These are phyloP conservation scores for Pichia sp. DNA, from an alignment of 1,139 yeast species.

Conservation along the genomic window DNA sequence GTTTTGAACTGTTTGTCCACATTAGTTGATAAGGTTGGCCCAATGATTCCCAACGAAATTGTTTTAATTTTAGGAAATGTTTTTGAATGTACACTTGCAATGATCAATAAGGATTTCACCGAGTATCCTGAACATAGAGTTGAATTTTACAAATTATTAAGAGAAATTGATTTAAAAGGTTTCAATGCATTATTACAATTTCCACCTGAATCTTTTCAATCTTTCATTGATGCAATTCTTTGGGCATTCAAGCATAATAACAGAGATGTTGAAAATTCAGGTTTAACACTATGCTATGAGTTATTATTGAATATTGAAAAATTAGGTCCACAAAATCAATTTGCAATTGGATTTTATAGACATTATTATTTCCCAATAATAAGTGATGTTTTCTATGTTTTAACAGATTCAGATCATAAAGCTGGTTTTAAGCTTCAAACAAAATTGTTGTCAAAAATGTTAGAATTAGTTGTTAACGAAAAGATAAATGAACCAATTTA, in stretches of 20 bases:
- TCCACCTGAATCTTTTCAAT: slow-evolving; percentile 88
- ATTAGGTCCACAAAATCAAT: slow-evolving; percentile 59
- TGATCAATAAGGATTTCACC: slow-evolving; percentile 92
- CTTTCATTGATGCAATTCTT: slow-evolving; percentile 85
- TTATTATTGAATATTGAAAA: slow-evolving; percentile 77
- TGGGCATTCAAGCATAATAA: slow-evolving; percentile 98
- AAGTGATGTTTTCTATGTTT: slow-evolving; percentile 85
- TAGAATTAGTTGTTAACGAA: slow-evolving; percentile 74
- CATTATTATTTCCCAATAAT: slow-evolving; percentile 85
- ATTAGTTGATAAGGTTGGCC: slow-evolving; percentile 80
- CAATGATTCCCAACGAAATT: slow-evolving; percentile 83
- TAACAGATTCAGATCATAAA: slow-evolving; percentile 96
- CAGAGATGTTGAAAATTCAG: slow-evolving; percentile 90
- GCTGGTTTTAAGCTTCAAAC: slow-evolving; percentile 91
- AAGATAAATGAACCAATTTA: slow-evolving; percentile 74
- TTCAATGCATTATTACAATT: slow-evolving; percentile 82
- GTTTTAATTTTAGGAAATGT: slow-evolving; percentile 83
- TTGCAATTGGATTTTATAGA: slow-evolving; percentile 81
- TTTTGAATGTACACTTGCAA: slow-evolving; percentile 87
- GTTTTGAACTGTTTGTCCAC: slow-evolving; percentile 93
- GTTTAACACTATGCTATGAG: slow-evolving; percentile 75
- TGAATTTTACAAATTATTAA: slow-evolving; percentile 83
- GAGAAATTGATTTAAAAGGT: slow-evolving; percentile 78
- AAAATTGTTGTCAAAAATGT: slow-evolving; percentile 73
- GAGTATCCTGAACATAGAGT: slow-evolving; percentile 98